phyloP scores from a whole-genome alignment of 257 asterid genomes.

The Petunia axillaris region DNA sequence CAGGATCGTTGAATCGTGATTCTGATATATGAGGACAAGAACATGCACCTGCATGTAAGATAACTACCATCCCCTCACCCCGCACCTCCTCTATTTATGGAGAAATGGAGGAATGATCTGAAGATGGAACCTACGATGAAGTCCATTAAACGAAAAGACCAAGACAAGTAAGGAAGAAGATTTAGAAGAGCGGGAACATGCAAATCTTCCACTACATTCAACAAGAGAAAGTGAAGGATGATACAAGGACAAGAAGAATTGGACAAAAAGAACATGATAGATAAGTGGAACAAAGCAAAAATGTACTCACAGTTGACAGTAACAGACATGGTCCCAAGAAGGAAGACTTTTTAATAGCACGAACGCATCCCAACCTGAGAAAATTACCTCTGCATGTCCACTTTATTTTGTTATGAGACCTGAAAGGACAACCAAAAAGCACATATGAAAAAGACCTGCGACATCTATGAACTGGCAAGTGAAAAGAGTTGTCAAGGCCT shows the following conservation, averaged over 20 bases:
- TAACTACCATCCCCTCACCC: neutral
- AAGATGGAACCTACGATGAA: neutral
- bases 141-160: neutral
- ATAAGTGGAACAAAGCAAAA: neutral
- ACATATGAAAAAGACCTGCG: neutral
- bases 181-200: neutral
- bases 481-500: neutral
- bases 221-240: conserved; percentile 2
- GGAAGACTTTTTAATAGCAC: neutral
- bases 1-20: neutral
- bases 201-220: conserved; percentile 9
- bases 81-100: neutral
- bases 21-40: neutral
- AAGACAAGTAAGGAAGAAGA: neutral
- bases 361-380: neutral
- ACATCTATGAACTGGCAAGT: neutral
- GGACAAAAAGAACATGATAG: neutral
- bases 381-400: neutral
- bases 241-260: neutral
- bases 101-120: conserved; percentile 17
- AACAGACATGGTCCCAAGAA: neutral
- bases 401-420: neutral
- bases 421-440: neutral
- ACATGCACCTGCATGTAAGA: neutral
- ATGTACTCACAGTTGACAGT: conserved; percentile 5